phyloP scores from a whole-genome alignment of 352 stramenopile species.

The Pythium rhizo-oryzae region DNA sequence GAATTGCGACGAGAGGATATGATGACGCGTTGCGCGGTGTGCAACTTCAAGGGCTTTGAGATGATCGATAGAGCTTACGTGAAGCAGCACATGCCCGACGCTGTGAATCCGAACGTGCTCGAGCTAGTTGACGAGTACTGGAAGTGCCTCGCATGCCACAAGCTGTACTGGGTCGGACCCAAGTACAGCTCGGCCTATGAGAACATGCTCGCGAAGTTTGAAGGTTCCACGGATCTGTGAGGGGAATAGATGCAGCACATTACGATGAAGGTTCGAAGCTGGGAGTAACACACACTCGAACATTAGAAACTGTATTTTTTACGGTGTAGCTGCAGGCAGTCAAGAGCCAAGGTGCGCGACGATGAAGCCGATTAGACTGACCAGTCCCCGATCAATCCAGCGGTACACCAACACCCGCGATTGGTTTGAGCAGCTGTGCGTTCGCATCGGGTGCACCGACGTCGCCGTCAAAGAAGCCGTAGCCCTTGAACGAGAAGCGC shows the following conservation, averaged over 20 bases:
- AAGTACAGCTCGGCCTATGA: conserved; percentile 74
- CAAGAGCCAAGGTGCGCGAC: too few relatives aligned
- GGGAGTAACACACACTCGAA: too few relatives aligned
- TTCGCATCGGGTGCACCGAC: conserved; percentile 7
- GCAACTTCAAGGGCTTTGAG: conserved; percentile 69
- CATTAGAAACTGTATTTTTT: too few relatives aligned
- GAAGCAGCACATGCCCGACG: conserved; percentile 47
- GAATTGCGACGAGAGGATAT: conserved; percentile 65
- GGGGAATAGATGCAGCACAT: too few relatives aligned
- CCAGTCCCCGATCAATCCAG: too few relatives aligned
- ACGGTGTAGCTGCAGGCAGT: too few relatives aligned
- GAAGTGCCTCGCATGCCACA: conserved; percentile 61
- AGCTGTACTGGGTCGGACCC: conserved; percentile 79
- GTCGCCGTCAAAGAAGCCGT: conserved; percentile 79
- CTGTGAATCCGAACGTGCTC: conserved; percentile 57
- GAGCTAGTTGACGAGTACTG: conserved; percentile 70
- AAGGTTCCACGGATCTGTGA: neutral
- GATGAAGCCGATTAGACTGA: too few relatives aligned
- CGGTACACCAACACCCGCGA: conserved; percentile 25
- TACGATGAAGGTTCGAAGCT: too few relatives aligned
- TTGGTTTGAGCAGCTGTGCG: conserved; percentile 26
- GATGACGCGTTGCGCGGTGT: conserved; percentile 74
- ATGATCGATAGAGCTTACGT: conserved; percentile 59
- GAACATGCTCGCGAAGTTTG: conserved; percentile 60
- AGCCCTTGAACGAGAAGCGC: conserved; percentile 63